A percentile compares a stretch with the other conserved stretches of the same genome.
Conservation (phyloP, 345 rosid genomes). For the Eucalyptus paniculata region DNA sequence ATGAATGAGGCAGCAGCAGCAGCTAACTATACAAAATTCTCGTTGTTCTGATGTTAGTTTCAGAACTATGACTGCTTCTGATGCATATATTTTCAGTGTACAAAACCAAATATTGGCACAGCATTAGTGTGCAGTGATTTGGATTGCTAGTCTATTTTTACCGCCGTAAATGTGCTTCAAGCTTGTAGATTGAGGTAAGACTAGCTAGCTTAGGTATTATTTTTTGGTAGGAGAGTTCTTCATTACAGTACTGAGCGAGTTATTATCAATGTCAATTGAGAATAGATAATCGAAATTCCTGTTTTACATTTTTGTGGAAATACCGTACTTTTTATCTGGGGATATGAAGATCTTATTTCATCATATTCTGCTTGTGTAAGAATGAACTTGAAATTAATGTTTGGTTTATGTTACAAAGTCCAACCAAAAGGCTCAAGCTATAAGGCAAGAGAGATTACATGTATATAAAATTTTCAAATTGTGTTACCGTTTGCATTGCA, state of each 20-base stretch:
- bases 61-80: neutral
- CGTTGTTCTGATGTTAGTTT: too few species aligned
- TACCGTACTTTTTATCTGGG: neutral
- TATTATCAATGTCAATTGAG: neutral
- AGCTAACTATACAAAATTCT: neutral
- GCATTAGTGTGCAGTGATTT: too few species aligned
- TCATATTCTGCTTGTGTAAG: neutral
- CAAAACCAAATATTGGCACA: too few species aligned
- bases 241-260: neutral
- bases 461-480: rapidly evolving
- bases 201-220: neutral
- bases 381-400: neutral
- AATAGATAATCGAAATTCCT: neutral
- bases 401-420: neutral
- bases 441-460: neutral
- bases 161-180: neutral
- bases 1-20: neutral
- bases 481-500: too few species aligned
- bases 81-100: too few species aligned
- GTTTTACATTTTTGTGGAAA: neutral
- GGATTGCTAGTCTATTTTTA: too few species aligned
- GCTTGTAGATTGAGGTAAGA: neutral
- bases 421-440: neutral
- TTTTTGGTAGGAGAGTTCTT: neutral
- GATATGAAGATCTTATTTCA: neutral